Percentiles rank a stretch among this genome's conserved stretches.
Evolutionary conservation across 352 stramenopile species (phyloP).

Genomic region (Pythium myriotylum): DNA sequence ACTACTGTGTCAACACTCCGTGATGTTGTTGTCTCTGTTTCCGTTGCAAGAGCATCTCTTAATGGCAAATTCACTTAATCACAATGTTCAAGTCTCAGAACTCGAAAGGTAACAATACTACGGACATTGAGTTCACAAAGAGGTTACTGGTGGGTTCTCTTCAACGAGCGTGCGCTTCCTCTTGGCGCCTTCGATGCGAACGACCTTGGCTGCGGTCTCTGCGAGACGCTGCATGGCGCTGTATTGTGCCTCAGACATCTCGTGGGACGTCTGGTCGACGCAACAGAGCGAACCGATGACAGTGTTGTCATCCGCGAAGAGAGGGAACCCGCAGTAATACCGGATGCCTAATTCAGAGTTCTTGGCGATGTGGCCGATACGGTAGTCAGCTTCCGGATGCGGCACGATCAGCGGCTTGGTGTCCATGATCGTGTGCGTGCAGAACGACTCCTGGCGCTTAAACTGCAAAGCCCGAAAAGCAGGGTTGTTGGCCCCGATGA

Average conservation of each 20-base stretch:
- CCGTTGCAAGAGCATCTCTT: too few relatives aligned
- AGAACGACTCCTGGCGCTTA: constrained; percentile 43
- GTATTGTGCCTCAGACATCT: constrained; percentile 16
- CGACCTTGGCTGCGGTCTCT: constrained; percentile 8
- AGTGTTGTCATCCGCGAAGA: constrained; percentile 40
- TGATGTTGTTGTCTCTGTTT: too few relatives aligned
- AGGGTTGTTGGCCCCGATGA: constrained; percentile 47
- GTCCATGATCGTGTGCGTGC: constrained; percentile 57
- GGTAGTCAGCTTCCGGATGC: constrained; percentile 56
- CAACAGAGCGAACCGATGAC: constrained; percentile 44
- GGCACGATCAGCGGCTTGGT: constrained; percentile 56
- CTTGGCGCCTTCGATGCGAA: constrained; percentile 3
- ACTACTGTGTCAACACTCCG: too few relatives aligned
- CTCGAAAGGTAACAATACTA: too few relatives aligned
- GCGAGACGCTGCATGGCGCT: constrained; percentile 9
- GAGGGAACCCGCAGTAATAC: constrained; percentile 75
- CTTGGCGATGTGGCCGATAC: constrained; percentile 34
- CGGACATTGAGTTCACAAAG: too few relatives aligned
- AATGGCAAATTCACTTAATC: too few relatives aligned
- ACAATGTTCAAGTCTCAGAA: too few relatives aligned
- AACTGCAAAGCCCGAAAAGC: constrained; percentile 35
- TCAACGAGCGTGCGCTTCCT: neutral
- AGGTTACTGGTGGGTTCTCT: too few relatives aligned
- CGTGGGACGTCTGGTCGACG: constrained; percentile 8
- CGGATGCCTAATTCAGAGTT: constrained; percentile 37